Percentiles rank a stretch among this genome's conserved stretches.
phyloP scores from a whole-genome alignment of 768 basidiomycete genomes.

The Auriscalpium vulgare region DNA sequence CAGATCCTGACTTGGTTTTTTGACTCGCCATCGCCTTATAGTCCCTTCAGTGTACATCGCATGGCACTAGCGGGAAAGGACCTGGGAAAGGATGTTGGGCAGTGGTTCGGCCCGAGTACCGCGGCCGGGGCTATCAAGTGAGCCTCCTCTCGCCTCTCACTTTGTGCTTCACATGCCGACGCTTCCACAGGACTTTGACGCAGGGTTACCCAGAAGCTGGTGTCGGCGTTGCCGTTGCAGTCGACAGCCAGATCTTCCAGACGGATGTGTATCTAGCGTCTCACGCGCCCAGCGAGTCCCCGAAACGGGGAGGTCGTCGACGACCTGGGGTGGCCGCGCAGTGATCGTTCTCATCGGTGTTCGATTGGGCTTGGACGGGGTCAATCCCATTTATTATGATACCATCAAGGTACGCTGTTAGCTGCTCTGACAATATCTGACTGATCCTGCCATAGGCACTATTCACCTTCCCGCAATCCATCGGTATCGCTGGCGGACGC shows the following conservation, averaged over 20 bases:
- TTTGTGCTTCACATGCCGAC: neutral
- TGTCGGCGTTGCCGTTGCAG: slow-evolving; percentile 74
- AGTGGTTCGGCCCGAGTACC: slow-evolving; percentile 97
- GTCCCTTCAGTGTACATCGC: slow-evolving; percentile 91
- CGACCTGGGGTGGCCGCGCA: slow-evolving; percentile 69
- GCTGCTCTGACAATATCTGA: neutral
- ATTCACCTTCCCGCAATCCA: slow-evolving; percentile 90
- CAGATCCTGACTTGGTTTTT: slow-evolving; percentile 93
- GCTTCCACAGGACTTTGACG: slow-evolving; percentile 55
- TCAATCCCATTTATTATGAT: slow-evolving; percentile 93
- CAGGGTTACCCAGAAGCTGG: slow-evolving; percentile 73
- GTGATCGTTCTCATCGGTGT: slow-evolving; percentile 85
- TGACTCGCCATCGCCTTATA: slow-evolving; percentile 75
- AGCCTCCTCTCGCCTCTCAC: neutral
- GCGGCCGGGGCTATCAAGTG: slow-evolving; percentile 96
- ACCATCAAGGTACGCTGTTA: slow-evolving; percentile 53
- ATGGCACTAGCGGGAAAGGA: slow-evolving; percentile 95
- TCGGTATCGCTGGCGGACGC: slow-evolving; percentile 94
- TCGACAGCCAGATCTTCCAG: slow-evolving; percentile 77
- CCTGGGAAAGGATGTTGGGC: slow-evolving; percentile 89
- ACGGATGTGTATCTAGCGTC: slow-evolving; percentile 83
- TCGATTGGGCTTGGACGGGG: slow-evolving; percentile 83
- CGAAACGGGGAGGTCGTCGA: slow-evolving; percentile 17
- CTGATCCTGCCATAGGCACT: slow-evolving; percentile 43
- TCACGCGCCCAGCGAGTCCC: slow-evolving; percentile 21